Base-by-base conservation (phyloP, 306 rosid genomes). In the Carpinus fangiana region DNA sequence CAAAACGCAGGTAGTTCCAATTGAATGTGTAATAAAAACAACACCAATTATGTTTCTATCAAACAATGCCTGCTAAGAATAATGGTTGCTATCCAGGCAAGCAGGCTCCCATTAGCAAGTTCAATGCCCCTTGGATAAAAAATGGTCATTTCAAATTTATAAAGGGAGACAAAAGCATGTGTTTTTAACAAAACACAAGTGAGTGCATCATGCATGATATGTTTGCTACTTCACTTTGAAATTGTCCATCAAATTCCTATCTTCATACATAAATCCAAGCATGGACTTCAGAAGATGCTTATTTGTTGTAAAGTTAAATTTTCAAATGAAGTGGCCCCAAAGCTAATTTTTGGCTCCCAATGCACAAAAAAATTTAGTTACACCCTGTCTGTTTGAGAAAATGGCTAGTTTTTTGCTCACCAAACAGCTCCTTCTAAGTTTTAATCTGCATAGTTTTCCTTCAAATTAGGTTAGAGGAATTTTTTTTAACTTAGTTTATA, bases 1-100 rank as follows among this genome's bases (percentile, higher is more conserved):
- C 57, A 83, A 67, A 76, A 36, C 1, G 64, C 73, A 78, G 84
- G 85, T 83, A 82, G 88, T 83, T 87, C 82, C 86, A 82, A 81
- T 62, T 81, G 59, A 70, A 74, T 78, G 68, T 76, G 46, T 43
- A 77, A 61, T 36, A 43, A 61, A 61, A 78, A 72, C 61, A n/a
- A 28, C 26, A 81, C 78, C 76, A 77, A 79, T 81, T 73, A 75
- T 85, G 74, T 72, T 70, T 77, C 56, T 74, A 80, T 73, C 46
- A 74, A 78, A 73, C 73, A 78, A 18, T 76, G 53, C 45, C 66
- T 31, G 34, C 34, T 50, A 72, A 72, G 45, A 45, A 53, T 76
- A 60, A 70, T 75, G 55, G 53, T 18, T 18, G 59, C 73, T 71
- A 28, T 78, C 56, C 34, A 31, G 41, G 73, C 26, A 36, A 48